Base-by-base conservation (phyloP, 2,329 filamentous ascomycete genomes). In the Trichoderma sp. region DNA sequence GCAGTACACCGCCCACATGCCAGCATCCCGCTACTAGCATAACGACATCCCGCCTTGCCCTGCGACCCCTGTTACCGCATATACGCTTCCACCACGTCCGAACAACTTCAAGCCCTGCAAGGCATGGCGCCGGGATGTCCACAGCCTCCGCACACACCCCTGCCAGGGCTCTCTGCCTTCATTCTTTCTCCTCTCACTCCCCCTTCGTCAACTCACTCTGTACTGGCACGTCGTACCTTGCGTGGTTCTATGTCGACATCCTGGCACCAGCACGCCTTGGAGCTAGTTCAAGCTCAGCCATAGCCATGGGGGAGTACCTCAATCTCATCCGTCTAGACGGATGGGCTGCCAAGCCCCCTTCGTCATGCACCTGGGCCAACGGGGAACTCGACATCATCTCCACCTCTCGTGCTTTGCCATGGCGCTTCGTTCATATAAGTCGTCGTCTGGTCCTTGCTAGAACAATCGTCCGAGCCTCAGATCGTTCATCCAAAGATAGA, bases 341-440 rank as follows among this genome's bases (percentile, higher is more conserved):
- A 73, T 63, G 50, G 75, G 69, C 45, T 62, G 31, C 67, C 24
- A 33, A 33, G 16, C 72, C 74, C 74, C 63, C 74, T 65, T 75
- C 74, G 74, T 76, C 75, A 76, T 76, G 75, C 68, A 67, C 66
- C 38, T 53, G 41, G 60, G 69, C 60, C 67, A 71, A 62, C 67
- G 53, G 67, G 67, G 69, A 63, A 53, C 69, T 45, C 21, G 56
- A 63, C 38, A 60, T 53, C n/a, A 72, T 53, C 75, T 75, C 75
- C 75, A 76, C 75, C 56, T 67, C 62, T 71, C 69, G 29, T 60
- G 53, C 60, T 73, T 63, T 71, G 62, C 62, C 35, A 53, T 65
- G 63, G 69, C 69, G 75, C 69, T 68, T 64, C 45, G 69, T 76
- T 75, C 75, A 67, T 76, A 76, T 76, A 76, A 76, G 75, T 18